A percentile compares a stretch with the other conserved stretches of the same genome.
These are phyloP conservation scores for Hortaea sp. DNA, from an alignment of 2,329 filamentous ascomycete species.

Conservation along the genomic window DNA sequence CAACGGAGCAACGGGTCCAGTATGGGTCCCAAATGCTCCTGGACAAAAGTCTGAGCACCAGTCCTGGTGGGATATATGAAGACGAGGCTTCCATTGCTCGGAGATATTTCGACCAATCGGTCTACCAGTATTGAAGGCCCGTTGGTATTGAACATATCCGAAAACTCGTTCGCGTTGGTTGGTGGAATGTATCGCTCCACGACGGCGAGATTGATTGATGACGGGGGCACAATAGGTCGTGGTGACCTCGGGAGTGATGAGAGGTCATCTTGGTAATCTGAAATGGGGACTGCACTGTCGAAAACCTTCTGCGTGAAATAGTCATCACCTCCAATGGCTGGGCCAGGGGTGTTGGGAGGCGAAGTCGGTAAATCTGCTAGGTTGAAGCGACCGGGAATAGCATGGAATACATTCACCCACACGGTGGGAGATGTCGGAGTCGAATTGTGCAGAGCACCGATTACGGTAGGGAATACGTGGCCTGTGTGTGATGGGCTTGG, in stretches of 20 bases:
- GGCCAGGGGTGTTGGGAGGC: slow-evolving; percentile 50
- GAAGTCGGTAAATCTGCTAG: slow-evolving; percentile 52
- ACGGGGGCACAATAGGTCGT: slow-evolving; percentile 49
- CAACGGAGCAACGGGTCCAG: slow-evolving; percentile 51
- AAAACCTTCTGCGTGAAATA: slow-evolving; percentile 55
- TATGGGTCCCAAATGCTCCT: slow-evolving; percentile 50
- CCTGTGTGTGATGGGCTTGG: slow-evolving; percentile 43
- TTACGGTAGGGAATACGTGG: slow-evolving; percentile 45
- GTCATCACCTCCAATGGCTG: slow-evolving; percentile 42
- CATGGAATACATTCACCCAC: slow-evolving; percentile 56
- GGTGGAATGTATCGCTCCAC: slow-evolving; percentile 59
- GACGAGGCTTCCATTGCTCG: slow-evolving; percentile 46
- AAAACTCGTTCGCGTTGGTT: slow-evolving; percentile 47
- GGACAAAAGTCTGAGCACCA: slow-evolving; percentile 49
- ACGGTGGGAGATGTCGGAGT: slow-evolving; percentile 40
- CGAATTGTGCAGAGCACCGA: slow-evolving; percentile 45
- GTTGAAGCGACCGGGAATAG: slow-evolving; percentile 52
- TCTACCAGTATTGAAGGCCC: slow-evolving; percentile 51
- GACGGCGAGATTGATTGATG: slow-evolving; percentile 50
- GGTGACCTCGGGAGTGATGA: slow-evolving; percentile 42
- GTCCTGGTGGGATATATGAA: slow-evolving; percentile 53
- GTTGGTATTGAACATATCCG: slow-evolving; percentile 45
- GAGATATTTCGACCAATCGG: slow-evolving; percentile 49
- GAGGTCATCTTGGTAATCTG: slow-evolving; percentile 47
- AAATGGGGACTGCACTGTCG: slow-evolving; percentile 50